Conservation (phyloP, 805 yeast genomes). For the Tetrapisispora phaffii region DNA sequence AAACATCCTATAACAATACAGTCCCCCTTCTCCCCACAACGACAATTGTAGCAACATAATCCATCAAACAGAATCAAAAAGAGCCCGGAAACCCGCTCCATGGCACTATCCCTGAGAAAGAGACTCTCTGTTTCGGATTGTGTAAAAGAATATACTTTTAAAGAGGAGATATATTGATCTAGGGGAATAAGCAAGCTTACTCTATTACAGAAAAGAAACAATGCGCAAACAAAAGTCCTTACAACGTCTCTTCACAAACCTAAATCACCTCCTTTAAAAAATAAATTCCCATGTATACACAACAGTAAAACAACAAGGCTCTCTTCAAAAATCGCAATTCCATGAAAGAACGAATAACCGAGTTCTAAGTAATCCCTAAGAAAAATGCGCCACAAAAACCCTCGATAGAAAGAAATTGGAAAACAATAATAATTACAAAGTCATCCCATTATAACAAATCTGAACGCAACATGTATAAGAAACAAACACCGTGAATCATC, state of each 20-base stretch:
- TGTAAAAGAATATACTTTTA: too few species aligned
- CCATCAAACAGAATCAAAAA: slow-evolving; percentile 1
- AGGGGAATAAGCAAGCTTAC: slow-evolving; percentile 28
- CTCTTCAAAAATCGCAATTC: neutral
- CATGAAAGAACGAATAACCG: neutral
- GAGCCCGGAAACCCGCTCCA: neutral
- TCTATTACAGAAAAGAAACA: slow-evolving; percentile 19
- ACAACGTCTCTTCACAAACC: slow-evolving; percentile 2
- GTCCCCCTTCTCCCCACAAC: neutral
- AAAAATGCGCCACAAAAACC: neutral
- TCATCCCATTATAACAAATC: neutral
- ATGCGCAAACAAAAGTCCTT: neutral
- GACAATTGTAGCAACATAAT: neutral
- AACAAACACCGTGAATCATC: slow-evolving; percentile 8
- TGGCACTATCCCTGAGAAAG: neutral
- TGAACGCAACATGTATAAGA: neutral
- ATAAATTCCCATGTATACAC: neutral
- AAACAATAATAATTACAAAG: slow-evolving; percentile 3
- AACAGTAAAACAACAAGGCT: too few species aligned
- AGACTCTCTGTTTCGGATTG: too few species aligned
- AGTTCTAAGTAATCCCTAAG: neutral
- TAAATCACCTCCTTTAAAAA: neutral
- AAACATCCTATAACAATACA: slow-evolving; percentile 3
- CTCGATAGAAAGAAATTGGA: neutral
- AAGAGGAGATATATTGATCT: neutral